Evolutionary conservation across 441 rosid species (phyloP), one percentile per base, ranked within the genome.

Genomic region (Adansonia gregorii): DNA sequence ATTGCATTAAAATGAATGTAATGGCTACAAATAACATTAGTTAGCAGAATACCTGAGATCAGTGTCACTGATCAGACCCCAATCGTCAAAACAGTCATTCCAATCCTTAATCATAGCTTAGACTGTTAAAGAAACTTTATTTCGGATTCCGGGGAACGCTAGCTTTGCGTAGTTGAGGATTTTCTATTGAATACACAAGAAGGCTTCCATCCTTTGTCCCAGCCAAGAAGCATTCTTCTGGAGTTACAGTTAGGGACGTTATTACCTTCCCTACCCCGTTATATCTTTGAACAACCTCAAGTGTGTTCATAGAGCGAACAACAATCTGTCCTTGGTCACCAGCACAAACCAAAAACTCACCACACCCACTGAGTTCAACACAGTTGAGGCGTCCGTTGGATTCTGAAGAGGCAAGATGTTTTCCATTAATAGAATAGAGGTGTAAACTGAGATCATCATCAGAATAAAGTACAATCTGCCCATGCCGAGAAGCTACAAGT

Each of bases 301-400:
- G 95, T 14, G 96, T 85, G 89, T 88, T 92, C 98, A 96, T 94
- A 70, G 98, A 92, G 80, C 97, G 91, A 22, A 96, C 95, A 79
- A 89, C 89, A 76, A 96, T 86, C 80, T 92, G 98, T 74, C 99
- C 98, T 85, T 96, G 99, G 91, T 96, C 99, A 77, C 98, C 97
- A 0, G 96, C 98, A 73, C 94, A 94, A 73, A 93, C 97, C 87
- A 96, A 87, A 84, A 93, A 94, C 82, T 93, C 94, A 61, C 98
- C 99, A 41, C 99, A 96, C 9, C 78, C 82, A 72, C 98, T 93
- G 79, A 96, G 94, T 85, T 93, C 97, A 76, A 93, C 86, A 84
- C 98, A 93, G 83, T 93, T 93, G 81, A 96, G 98, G 67, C 97
- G 92, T 68, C 99, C 98, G 17, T 90, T 94, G 81, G 98, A 96